Evolutionary conservation across 2,329 filamentous ascomycete species (phyloP), one percentile per base, ranked within the genome.

Genomic region (Trichoderma afroharzianum): DNA sequence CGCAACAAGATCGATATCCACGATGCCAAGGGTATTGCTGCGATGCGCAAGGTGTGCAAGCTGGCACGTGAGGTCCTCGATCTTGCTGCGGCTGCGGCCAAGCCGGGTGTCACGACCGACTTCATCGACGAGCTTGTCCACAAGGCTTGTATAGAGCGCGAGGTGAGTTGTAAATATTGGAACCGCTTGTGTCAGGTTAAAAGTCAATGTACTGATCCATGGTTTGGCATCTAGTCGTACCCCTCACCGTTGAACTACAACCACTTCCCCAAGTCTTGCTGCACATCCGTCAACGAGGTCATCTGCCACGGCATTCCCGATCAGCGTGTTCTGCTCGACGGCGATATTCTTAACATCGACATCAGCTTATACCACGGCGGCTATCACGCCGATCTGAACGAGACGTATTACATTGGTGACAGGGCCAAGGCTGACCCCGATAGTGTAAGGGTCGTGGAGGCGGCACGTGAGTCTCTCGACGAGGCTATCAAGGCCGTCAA

Each of bases 301-400:
- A 98, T 99, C 81, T 99, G 96, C 85, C 96, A 99, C 85, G 96
- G 96, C 68, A 99, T 99, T 74, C 96, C 96, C 18, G 96, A 99
- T 79, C 90, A 97, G 80, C 90, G 96, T 70, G 86, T 92, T 8
- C 87, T 99, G 1, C 83, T 94, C 74, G 95, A 99, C 76, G 96
- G 96, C 73, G 96, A 99, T 78, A 98, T 99, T 75, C 85, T 99
- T 78, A 99, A 99, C 84, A 94, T 99, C 75, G 96, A 99, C 77
- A 93, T 99, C 6, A 95, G 94, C 1, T 85, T 99, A 57, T 99
- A 97, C 82, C 94, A 98, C 80, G 93, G 91, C 73, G 96, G 96
- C 68, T 98, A 95, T 84, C 96, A 99, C 80, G 94, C 94, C 70
- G 96, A 99, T 81, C 85, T 99, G 70, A 99, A 99, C 84, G 96